Percentiles rank a stretch among this genome's conserved stretches.
Conservation (phyloP, 805 yeast genomes). For the Phaffomyces antillensis region DNA sequence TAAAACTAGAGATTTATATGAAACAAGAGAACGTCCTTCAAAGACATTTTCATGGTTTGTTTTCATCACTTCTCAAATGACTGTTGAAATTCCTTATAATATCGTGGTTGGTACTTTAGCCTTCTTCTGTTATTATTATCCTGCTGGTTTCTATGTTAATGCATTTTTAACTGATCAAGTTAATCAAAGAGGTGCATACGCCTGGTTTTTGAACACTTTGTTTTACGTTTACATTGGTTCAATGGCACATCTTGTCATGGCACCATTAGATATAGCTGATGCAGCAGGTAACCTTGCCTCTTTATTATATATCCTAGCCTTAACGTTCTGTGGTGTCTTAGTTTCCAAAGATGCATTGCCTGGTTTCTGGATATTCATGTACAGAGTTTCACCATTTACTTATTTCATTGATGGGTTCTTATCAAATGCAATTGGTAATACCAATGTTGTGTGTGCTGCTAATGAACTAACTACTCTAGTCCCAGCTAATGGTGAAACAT, state of each 20-base stretch:
- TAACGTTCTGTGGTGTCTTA: slow-evolving; percentile 74
- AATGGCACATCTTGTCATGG: slow-evolving; percentile 48
- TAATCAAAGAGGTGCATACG: slow-evolving; percentile 45
- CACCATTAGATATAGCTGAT: slow-evolving; percentile 50
- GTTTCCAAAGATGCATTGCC: slow-evolving; percentile 47
- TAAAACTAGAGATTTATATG: slow-evolving; percentile 57
- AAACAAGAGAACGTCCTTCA: slow-evolving; percentile 68
- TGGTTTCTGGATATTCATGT: slow-evolving; percentile 75
- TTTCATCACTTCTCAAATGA: slow-evolving; percentile 53
- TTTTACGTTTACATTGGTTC: slow-evolving; percentile 43
- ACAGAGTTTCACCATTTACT: slow-evolving; percentile 61
- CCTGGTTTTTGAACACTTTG: slow-evolving; percentile 38
- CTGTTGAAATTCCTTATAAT: slow-evolving; percentile 64
- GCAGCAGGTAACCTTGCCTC: slow-evolving; percentile 58
- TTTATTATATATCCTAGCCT: slow-evolving; percentile 48
- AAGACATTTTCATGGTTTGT: slow-evolving; percentile 63
- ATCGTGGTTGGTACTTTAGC: slow-evolving; percentile 52
- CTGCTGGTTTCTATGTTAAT: slow-evolving; percentile 51
- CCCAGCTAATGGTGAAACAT: slow-evolving; percentile 52
- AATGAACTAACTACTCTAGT: slow-evolving; percentile 40
- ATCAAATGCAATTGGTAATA: slow-evolving; percentile 46
- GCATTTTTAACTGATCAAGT: slow-evolving; percentile 43
- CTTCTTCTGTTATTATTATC: slow-evolving; percentile 63
- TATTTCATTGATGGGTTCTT: slow-evolving; percentile 54
- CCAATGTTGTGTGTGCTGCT: slow-evolving; percentile 37